Percentiles rank a stretch among this genome's conserved stretches.
Evolutionary conservation across 192 early-diverging fungal genomes (phyloP).

Genomic region (Coemansia erecta): DNA sequence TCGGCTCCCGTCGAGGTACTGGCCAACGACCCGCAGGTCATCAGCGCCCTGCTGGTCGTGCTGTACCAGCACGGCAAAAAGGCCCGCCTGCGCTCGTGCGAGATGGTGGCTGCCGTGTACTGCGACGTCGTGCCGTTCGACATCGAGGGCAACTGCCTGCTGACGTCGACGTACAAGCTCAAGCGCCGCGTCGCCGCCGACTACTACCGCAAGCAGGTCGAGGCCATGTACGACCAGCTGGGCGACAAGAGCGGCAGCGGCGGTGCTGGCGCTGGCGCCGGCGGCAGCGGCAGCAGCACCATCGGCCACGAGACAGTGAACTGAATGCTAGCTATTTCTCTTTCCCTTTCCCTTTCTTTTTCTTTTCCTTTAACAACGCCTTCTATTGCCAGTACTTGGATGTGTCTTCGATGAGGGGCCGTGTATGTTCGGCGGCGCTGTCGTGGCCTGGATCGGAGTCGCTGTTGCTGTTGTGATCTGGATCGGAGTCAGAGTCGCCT

Average conservation of each 20-base stretch:
- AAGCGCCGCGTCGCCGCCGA: constrained; percentile 71
- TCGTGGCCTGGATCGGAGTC: background rate
- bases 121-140: constrained; percentile 69
- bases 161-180: constrained; percentile 89
- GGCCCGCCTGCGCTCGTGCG: constrained; percentile 79
- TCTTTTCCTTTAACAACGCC: too few species aligned
- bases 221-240: constrained; percentile 60
- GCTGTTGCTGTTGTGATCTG: background rate
- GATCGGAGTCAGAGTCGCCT: constrained; percentile 6
- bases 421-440: constrained; percentile 5
- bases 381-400: constrained; percentile 46
- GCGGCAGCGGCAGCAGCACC: too few species aligned
- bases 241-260: constrained; percentile 8
- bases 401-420: constrained; percentile 36
- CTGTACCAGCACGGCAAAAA: constrained; percentile 61
- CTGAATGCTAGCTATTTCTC: background rate
- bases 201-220: constrained; percentile 62
- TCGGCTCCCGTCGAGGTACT: constrained; percentile 32
- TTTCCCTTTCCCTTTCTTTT: background rate
- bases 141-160: constrained; percentile 71
- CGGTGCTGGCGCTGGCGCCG: too few species aligned
- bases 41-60: constrained; percentile 59
- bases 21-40: constrained; percentile 50
- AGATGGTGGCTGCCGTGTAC: constrained; percentile 68
- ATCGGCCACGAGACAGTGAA: too few species aligned